phyloP scores from a whole-genome alignment of 75 land plant genomes.

The Picea sitchensis region DNA sequence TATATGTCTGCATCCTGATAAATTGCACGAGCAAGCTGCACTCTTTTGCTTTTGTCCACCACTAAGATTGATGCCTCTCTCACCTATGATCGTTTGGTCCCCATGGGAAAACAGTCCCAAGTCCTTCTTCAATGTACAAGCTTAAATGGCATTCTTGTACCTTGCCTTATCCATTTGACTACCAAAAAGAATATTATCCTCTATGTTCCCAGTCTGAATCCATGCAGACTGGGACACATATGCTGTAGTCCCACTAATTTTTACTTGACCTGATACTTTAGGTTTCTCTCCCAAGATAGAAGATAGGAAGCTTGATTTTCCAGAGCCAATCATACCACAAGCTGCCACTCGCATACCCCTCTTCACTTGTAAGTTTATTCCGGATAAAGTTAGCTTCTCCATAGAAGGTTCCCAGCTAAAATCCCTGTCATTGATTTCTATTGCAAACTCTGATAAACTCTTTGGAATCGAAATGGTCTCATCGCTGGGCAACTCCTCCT shows the following conservation, averaged over 20 bases:
- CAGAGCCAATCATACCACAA: slow-evolving; percentile 96
- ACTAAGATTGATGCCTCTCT: slow-evolving; percentile 39
- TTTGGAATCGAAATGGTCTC: slow-evolving; percentile 13
- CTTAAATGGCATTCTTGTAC: slow-evolving; percentile 20
- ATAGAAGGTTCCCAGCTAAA: slow-evolving; percentile 21
- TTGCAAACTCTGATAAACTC: slow-evolving; percentile 3
- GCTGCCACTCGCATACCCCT: slow-evolving; percentile 88
- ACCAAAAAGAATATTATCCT: slow-evolving; percentile 41
- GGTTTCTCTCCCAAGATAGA: slow-evolving; percentile 97
- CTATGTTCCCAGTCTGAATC: slow-evolving; percentile 42
- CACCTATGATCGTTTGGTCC: slow-evolving; percentile 48
- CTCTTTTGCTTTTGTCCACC: slow-evolving; percentile 39
- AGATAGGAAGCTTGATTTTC: slow-evolving; percentile 95
- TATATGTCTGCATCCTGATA: slow-evolving; percentile 60
- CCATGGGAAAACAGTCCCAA: slow-evolving; percentile 28
- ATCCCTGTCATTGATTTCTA: slow-evolving; percentile 18
- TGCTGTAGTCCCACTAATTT: slow-evolving; percentile 28
- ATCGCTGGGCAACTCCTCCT: slow-evolving; percentile 35
- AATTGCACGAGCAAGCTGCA: slow-evolving; percentile 74
- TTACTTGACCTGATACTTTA: slow-evolving; percentile 62
- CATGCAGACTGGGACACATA: slow-evolving; percentile 40
- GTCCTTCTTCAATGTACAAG: slow-evolving; percentile 31
- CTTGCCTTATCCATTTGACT: slow-evolving; percentile 17
- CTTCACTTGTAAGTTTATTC: slow-evolving; percentile 7
- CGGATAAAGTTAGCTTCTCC: not conserved